Evolutionary conservation across 257 asterid genomes (phyloP), one percentile per base, ranked within the genome.

Genomic region (Salvia rosmarinus): DNA sequence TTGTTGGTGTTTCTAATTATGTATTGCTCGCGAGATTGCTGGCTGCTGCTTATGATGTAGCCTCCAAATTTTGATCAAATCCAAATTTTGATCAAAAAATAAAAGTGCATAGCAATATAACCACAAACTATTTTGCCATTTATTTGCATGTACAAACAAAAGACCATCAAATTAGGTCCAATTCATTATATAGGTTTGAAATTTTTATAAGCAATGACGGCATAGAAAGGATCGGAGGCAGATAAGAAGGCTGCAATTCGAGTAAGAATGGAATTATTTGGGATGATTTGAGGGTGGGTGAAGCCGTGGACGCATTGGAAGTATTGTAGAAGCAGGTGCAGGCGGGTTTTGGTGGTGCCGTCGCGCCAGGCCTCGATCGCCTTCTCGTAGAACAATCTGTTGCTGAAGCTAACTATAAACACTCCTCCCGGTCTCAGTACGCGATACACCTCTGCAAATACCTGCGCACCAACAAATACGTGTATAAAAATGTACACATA

Each of bases 351-450:
- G 0, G 79, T 79, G 2, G 84, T 87, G 17, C 92, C 87, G 0
- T 91, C 95, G 70, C 97, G 77, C 97, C 97, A 91, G 0, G 88
- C 88, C 10, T 80, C 68, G 20, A 89, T 75, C 6, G 96, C 97
- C 81, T 91, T 89, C 73, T 89, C 97, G n/a, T 89, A 87, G 83
- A 89, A 89, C 52, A 87, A 16, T 39, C 96, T 56, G 28, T 87
- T 91, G 61, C 96, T 91, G 83, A 91, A 91, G 66, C 98, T 89
- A 8, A 86, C 92, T 16, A 87, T 73, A 67, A 89, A 85, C 2
- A 89, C 85, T 0, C 98, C 98, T 42, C 96, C 98, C 0, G 98
- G 95, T 17, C 74, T 84, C 13, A 91, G 77, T 11, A 89, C 62
- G 6, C 95, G 85, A 35, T 77, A 87, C 2, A 85, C 81, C 82